Evolutionary conservation across 768 basidiomycete genomes (phyloP).

Genomic region (Leccinum ochraceum): DNA sequence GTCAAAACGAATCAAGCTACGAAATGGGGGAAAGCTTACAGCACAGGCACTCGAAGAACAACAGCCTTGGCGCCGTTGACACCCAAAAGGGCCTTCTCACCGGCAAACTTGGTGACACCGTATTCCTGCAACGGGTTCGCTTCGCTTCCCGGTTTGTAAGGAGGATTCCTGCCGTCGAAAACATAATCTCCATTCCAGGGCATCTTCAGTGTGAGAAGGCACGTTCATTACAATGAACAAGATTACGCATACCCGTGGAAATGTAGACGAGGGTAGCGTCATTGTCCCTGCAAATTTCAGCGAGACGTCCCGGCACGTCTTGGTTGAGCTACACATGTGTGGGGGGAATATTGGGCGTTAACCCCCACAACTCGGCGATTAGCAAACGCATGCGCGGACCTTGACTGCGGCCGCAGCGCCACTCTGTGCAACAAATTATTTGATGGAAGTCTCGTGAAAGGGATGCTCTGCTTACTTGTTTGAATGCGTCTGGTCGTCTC

Average conservation of each 20-base stretch:
- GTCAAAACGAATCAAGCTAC: not conserved
- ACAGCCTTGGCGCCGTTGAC: constrained; percentile 57
- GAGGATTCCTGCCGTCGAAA: constrained; percentile 91
- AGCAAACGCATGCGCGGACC: constrained; percentile 39
- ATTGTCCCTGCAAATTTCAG: constrained; percentile 59
- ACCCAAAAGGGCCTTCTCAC: constrained; percentile 75
- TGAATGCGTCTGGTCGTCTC: constrained; percentile 88
- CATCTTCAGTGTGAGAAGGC: constrained; percentile 9
- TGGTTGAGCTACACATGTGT: constrained; percentile 68
- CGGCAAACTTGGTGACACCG: constrained; percentile 82
- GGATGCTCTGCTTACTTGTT: constrained; percentile 57
- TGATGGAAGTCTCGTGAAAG: not conserved
- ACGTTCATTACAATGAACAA: not conserved
- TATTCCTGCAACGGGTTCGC: constrained; percentile 91
- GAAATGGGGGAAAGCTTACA: constrained; percentile 48
- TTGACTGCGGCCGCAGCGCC: constrained; percentile 67
- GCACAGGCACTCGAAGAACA: constrained; percentile 86
- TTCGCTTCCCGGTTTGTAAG: constrained; percentile 71
- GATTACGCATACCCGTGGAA: constrained; percentile 66
- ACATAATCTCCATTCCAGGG: constrained; percentile 72
- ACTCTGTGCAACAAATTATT: constrained; percentile 23
- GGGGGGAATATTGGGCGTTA: not conserved
- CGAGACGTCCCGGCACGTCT: constrained; percentile 70
- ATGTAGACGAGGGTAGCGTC: constrained; percentile 84
- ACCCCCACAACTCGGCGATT: not conserved